phyloP scores from a whole-genome alignment of 257 asterid genomes.

The Fraxinus quadrangulata region DNA sequence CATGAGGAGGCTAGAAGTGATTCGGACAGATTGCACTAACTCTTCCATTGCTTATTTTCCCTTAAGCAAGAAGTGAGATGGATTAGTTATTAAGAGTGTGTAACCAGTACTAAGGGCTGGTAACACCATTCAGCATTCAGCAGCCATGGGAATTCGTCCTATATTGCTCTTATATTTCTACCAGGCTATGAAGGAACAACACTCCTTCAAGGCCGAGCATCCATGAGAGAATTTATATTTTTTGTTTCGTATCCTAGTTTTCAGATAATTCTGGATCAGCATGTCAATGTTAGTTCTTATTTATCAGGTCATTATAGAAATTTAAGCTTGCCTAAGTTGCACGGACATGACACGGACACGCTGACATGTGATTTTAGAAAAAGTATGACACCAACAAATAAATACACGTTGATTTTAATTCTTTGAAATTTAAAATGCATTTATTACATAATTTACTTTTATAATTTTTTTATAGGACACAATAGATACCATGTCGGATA shows the following conservation, averaged over 20 bases:
- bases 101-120: neutral
- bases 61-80: neutral
- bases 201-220: neutral
- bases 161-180: neutral
- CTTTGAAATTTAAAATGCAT: too few species aligned
- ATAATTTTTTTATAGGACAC: too few species aligned
- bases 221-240: neutral
- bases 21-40: neutral
- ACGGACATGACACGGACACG: too few species aligned
- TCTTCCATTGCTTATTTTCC: neutral
- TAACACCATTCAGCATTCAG: neutral
- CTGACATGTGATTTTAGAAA: too few species aligned
- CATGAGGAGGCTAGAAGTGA: neutral
- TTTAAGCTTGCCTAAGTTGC: too few species aligned
- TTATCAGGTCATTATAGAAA: too few species aligned
- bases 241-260: neutral
- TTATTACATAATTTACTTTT: too few species aligned
- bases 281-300: neutral
- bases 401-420: too few species aligned
- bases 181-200: neutral
- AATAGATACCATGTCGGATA: too few species aligned
- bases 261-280: neutral
- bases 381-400: too few species aligned
- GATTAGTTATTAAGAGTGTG: too few species aligned
- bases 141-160: neutral